phyloP scores from a whole-genome alignment of 768 basidiomycete genomes.

The Sporobolomyces phaffii region DNA sequence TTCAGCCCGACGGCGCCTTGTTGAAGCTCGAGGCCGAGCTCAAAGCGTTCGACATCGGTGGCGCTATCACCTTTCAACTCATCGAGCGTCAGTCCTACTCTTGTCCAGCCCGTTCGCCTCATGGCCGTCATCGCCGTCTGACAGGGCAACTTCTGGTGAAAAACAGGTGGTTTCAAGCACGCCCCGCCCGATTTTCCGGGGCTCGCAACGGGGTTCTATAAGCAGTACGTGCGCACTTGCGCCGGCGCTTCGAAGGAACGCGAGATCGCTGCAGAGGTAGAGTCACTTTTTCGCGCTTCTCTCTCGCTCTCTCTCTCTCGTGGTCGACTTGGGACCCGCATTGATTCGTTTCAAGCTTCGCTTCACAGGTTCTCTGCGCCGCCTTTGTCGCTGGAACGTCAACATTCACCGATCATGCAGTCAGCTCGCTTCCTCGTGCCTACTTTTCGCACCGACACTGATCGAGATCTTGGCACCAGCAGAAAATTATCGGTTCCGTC shows the following conservation, averaged over 20 bases:
- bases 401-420: conserved; percentile 4
- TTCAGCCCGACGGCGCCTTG: neutral
- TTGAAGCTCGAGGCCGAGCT: conserved; percentile 1
- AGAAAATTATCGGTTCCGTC: neutral
- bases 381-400: conserved; percentile 7
- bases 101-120: too few relatives aligned
- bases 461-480: neutral
- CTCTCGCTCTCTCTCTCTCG: too few relatives aligned
- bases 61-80: neutral
- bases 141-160: too few relatives aligned
- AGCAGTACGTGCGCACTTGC: neutral
- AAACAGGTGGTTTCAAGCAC: neutral
- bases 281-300: neutral
- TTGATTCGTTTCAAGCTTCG: too few relatives aligned
- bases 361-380: conserved; percentile 5
- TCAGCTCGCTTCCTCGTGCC: neutral
- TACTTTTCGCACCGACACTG: too few relatives aligned
- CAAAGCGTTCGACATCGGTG: neutral
- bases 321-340: too few relatives aligned
- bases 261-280: conserved; percentile 20
- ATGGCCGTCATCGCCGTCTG: too few relatives aligned
- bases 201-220: conserved; percentile 1
- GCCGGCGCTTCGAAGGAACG: conserved; percentile 3
- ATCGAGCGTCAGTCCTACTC: conserved; percentile 17
- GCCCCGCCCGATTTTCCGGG: neutral